These are phyloP conservation scores for Ceratobasidium papillatum DNA, from an alignment of 1,284 basidiomycete species.

Conservation along the genomic window DNA sequence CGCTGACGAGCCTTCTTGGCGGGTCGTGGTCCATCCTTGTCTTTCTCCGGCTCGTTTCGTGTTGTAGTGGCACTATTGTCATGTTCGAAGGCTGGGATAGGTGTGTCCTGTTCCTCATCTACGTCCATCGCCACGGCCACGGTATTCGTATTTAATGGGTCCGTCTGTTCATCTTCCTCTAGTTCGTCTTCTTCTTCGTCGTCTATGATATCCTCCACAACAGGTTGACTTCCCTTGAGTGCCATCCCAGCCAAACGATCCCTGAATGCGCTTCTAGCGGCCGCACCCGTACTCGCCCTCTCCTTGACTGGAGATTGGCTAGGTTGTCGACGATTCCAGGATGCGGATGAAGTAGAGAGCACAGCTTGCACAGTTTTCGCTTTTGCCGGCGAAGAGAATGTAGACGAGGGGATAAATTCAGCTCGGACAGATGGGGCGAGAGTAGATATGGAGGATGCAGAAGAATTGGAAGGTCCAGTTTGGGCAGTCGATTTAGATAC, in stretches of 20 bases:
- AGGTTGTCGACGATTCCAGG: constrained; percentile 54
- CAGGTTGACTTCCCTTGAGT: constrained; percentile 57
- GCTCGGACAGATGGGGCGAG: constrained; percentile 4
- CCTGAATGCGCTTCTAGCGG: constrained; percentile 55
- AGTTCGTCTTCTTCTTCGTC: constrained; percentile 47
- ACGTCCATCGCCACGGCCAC: constrained; percentile 43
- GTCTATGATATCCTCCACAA: constrained; percentile 46
- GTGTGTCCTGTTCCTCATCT: constrained; percentile 25
- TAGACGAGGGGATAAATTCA: constrained; percentile 14
- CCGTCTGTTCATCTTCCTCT: constrained; percentile 25
- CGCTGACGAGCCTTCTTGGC: constrained; percentile 30
- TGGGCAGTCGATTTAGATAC: neutral
- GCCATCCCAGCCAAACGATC: constrained; percentile 62
- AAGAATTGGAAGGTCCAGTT: neutral
- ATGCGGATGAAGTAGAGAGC: constrained; percentile 58
- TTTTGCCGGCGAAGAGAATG: constrained; percentile 38
- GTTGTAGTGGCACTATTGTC: neutral
- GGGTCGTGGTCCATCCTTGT: neutral
- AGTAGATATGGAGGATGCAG: constrained; percentile 3
- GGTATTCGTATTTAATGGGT: neutral
- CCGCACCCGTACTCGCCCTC: constrained; percentile 42
- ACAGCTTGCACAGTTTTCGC: constrained; percentile 56
- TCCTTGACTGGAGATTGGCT: constrained; percentile 1
- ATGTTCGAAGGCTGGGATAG: no score
- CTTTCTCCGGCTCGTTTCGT: no score